These are phyloP conservation scores for Ascochyta koolunga DNA, from an alignment of 2,329 filamentous ascomycete genomes.

Conservation along the genomic window DNA sequence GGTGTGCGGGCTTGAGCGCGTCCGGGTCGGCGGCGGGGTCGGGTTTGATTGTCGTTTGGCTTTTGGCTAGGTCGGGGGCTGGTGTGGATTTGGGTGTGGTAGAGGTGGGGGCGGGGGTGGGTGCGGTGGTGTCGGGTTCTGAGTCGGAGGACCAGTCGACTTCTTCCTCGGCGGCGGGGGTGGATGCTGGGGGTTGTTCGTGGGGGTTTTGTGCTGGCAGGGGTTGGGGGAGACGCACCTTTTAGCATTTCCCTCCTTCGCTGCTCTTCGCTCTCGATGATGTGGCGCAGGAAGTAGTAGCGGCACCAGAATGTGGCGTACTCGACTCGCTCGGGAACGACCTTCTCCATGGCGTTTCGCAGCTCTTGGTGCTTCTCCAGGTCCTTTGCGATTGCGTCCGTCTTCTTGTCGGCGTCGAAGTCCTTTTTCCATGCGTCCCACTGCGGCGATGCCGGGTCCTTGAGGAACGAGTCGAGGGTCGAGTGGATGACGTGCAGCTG, in stretches of 20 bases:
- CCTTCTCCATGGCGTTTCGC: conserved; percentile 86
- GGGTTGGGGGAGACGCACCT: conserved; percentile 61
- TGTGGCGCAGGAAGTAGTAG: conserved; percentile 93
- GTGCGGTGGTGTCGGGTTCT: conserved; percentile 49
- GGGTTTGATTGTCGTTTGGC: conserved; percentile 49
- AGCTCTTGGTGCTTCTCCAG: conserved; percentile 87
- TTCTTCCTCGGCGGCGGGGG: conserved; percentile 75
- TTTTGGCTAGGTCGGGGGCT: conserved; percentile 35
- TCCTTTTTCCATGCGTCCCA: conserved; percentile 74
- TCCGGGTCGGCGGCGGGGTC: conserved; percentile 13
- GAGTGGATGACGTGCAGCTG: conserved; percentile 96
- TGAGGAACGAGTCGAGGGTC: conserved; percentile 76
- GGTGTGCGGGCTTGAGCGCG: conserved; percentile 62
- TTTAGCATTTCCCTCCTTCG: conserved; percentile 88
- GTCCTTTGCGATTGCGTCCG: conserved; percentile 79
- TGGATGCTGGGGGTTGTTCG: conserved; percentile 52
- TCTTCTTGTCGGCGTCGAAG: conserved; percentile 85
- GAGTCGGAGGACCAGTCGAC: conserved; percentile 75
- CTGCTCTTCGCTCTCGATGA: conserved; percentile 91
- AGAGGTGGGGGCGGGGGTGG: conserved; percentile 18
- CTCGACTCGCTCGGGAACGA: conserved; percentile 91
- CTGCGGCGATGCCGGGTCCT: conserved; percentile 77
- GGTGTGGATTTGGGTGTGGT: conserved; percentile 15
- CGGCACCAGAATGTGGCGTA: conserved; percentile 91
- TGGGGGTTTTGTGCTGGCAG: not conserved